These are phyloP conservation scores for Breynia disticha DNA, from an alignment of 441 rosid genomes.

Conservation along the genomic window DNA sequence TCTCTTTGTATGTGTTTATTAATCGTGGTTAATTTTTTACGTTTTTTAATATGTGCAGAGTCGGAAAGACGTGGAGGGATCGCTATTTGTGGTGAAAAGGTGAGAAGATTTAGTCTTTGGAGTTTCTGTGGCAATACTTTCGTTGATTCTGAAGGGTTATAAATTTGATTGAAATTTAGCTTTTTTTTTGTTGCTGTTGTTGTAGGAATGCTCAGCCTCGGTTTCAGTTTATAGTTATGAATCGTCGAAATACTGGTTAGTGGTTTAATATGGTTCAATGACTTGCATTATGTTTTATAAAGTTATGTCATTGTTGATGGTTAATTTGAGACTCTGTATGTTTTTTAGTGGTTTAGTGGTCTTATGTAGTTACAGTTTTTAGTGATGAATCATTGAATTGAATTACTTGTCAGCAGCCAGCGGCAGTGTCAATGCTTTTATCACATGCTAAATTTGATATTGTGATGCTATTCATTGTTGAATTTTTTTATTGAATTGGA, in stretches of 20 bases:
- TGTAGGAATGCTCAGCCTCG: constrained; percentile 83
- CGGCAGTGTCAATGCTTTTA: no score
- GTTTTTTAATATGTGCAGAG: constrained; percentile 35
- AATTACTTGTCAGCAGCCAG: no score
- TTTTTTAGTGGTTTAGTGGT: no score
- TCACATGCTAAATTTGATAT: no score
- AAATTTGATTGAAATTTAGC: neutral
- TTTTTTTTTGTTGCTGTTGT: constrained; percentile 12
- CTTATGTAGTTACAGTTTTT: no score
- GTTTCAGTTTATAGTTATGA: constrained; percentile 97
- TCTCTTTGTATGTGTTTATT: neutral
- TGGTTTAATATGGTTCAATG: neutral
- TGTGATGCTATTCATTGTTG: no score
- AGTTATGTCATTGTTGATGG: no score
- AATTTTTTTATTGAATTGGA: no score
- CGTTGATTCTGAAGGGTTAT: neutral
- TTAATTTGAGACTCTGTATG: no score
- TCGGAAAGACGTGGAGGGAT: constrained; percentile 97
- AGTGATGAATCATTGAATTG: no score
- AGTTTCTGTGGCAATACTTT: neutral
- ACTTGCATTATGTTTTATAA: no score
- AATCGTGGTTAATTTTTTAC: neutral
- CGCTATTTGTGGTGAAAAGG: constrained; percentile 94
- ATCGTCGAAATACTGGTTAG: constrained; percentile 83
- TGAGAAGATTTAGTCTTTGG: constrained; percentile 6